A percentile compares a stretch with the other conserved stretches of the same genome.
Conservation (phyloP, 257 asterid genomes). For the Nicotiana paniculata region DNA sequence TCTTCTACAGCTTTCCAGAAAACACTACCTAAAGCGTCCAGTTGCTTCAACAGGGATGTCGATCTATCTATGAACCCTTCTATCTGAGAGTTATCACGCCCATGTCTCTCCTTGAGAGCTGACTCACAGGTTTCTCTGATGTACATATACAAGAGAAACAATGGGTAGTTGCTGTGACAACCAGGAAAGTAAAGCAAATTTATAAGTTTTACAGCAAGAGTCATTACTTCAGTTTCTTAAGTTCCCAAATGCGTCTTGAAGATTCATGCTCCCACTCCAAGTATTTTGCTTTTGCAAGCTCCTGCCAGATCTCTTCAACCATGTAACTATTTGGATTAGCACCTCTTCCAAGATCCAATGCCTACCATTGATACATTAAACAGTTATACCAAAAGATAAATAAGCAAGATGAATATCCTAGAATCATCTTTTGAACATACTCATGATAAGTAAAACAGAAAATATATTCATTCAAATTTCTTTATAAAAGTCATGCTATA, state of each 20-base stretch:
- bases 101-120: conserved; percentile 62
- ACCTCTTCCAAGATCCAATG: conserved; percentile 76
- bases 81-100: conserved; percentile 20
- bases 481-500: too few relatives aligned
- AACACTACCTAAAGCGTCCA: conserved; percentile 46
- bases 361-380: conserved; percentile 32
- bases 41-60: conserved; percentile 25
- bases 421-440: neutral
- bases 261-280: conserved; percentile 73
- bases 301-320: conserved; percentile 96
- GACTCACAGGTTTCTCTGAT: conserved; percentile 64
- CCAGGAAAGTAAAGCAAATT: neutral
- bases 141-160: conserved; percentile 8
- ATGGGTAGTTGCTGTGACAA: neutral
- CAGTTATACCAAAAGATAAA: neutral
- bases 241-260: conserved; percentile 61
- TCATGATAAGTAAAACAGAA: neutral
- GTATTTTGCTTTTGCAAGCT: conserved; percentile 83
- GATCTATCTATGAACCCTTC: conserved; percentile 50
- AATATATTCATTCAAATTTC: neutral
- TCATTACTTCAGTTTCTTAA: conserved; percentile 59
- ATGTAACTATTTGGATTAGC: conserved; percentile 61
- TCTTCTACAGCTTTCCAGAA: conserved; percentile 61
- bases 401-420: neutral
- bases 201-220: neutral